Conservation (phyloP, 2,329 filamentous ascomycete species). For the Pseudovirgaria hyperparasitica region DNA sequence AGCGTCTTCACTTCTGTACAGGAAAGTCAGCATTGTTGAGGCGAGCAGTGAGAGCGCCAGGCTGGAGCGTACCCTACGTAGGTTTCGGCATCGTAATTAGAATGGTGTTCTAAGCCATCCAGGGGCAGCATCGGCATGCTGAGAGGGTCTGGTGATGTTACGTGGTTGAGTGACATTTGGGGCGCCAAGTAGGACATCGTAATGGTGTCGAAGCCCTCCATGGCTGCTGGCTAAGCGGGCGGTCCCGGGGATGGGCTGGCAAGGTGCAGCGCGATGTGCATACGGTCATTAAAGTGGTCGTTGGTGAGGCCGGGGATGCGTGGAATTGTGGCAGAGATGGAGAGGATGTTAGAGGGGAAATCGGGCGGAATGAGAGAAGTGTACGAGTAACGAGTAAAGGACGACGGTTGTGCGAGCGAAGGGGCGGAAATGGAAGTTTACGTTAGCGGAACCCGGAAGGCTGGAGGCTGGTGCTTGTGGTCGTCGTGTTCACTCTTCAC, state of each 20-base stretch:
- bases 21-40: conserved; percentile 15
- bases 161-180: conserved; percentile 42
- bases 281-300: conserved; percentile 14
- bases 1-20: conserved; percentile 37
- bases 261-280: conserved; percentile 13
- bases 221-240: conserved; percentile 11
- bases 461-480: too few relatives aligned
- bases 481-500: too few relatives aligned
- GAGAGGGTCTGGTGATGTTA: conserved; percentile 29
- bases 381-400: conserved; percentile 5
- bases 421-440: too few relatives aligned
- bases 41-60: conserved; percentile 9
- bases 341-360: conserved; percentile 6
- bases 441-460: too few relatives aligned
- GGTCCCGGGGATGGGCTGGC: not conserved
- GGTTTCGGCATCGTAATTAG: conserved; percentile 47
- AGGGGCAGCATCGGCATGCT: conserved; percentile 34
- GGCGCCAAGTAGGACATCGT: conserved; percentile 49
- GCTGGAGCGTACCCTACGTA: conserved; percentile 41
- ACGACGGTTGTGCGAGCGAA: too few relatives aligned
- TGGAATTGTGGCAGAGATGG: conserved; percentile 3
- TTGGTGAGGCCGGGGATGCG: conserved; percentile 5
- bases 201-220: conserved; percentile 47
- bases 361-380: conserved; percentile 1
- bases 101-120: conserved; percentile 45